Evolutionary conservation across 345 rosid species (phyloP).

Genomic region (Dovyalis caffra): DNA sequence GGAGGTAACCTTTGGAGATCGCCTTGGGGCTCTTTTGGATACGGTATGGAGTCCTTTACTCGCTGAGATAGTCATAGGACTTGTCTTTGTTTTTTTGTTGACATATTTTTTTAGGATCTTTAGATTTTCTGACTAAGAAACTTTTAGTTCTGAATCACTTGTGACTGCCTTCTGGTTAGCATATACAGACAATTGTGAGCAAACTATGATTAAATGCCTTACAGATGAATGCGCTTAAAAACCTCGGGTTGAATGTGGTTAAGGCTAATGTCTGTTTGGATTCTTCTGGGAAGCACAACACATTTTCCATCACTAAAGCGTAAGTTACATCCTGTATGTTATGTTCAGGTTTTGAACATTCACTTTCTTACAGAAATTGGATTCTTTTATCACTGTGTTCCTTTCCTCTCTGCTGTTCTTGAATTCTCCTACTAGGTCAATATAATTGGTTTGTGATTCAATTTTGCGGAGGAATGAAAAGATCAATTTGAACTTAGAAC

Average conservation of each 20-base stretch:
- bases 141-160: not conserved
- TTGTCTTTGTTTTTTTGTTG: constrained; percentile 3
- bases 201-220: constrained; percentile 24
- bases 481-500: not conserved
- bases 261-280: constrained; percentile 90
- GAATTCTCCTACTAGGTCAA: not conserved
- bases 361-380: not conserved
- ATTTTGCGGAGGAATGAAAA: not conserved
- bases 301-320: constrained; percentile 78
- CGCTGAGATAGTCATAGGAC: not conserved
- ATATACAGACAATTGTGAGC: constrained; percentile 2
- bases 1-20: constrained; percentile 92
- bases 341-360: not conserved
- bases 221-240: constrained; percentile 90
- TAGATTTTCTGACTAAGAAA: not conserved
- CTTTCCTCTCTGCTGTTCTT: not conserved
- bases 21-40: constrained; percentile 96
- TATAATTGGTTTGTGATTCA: not conserved
- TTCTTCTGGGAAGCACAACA: constrained; percentile 96
- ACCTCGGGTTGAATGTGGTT: constrained; percentile 87
- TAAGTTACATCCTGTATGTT: constrained; percentile 36
- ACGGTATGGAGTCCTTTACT: constrained; percentile 46
- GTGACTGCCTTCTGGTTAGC: not conserved
- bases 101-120: not conserved
- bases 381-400: not conserved